These are phyloP conservation scores for Talaromyces borbonicus DNA, from an alignment of 495 filamentous ascomycete genomes.

Conservation along the genomic window DNA sequence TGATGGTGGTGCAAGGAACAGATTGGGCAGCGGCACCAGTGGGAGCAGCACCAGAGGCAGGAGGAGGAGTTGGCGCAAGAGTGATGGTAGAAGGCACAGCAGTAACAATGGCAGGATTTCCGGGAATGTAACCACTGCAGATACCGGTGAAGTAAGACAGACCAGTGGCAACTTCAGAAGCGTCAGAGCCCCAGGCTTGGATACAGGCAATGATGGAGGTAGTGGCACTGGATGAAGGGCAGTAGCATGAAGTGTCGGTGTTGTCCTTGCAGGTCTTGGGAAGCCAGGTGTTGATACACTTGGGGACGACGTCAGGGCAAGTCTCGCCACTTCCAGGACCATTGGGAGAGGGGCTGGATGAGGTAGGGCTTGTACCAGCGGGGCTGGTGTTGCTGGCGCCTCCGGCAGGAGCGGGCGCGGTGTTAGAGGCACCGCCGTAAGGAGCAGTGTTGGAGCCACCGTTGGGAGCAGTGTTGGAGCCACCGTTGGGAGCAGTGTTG, in stretches of 20 bases:
- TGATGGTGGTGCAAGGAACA: slow-evolving; percentile 52
- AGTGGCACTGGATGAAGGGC: slow-evolving; percentile 66
- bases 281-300: slow-evolving; percentile 92
- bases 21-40: slow-evolving; percentile 16
- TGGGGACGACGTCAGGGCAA: slow-evolving; percentile 69
- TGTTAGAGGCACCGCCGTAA: not conserved
- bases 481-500: slow-evolving; percentile 9
- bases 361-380: not conserved
- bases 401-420: slow-evolving; percentile 2
- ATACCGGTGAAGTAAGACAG: slow-evolving; percentile 85
- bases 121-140: slow-evolving; percentile 62
- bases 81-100: slow-evolving; percentile 53
- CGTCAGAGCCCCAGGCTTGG: slow-evolving; percentile 58
- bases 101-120: slow-evolving; percentile 81
- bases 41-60: slow-evolving; percentile 14
- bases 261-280: slow-evolving; percentile 67
- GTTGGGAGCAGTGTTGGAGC: not conserved
- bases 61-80: slow-evolving; percentile 37
- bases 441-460: not conserved
- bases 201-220: slow-evolving; percentile 75
- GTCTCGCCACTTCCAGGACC: slow-evolving; percentile 17
- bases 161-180: slow-evolving; percentile 57
- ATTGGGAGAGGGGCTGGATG: slow-evolving; percentile 7
- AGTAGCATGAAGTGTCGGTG: slow-evolving; percentile 78
- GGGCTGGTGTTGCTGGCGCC: not conserved